Percentiles rank a stretch among this genome's conserved stretches.
phyloP scores from a whole-genome alignment of 2,329 filamentous ascomycete species.

The Stenocarpella maydis region DNA sequence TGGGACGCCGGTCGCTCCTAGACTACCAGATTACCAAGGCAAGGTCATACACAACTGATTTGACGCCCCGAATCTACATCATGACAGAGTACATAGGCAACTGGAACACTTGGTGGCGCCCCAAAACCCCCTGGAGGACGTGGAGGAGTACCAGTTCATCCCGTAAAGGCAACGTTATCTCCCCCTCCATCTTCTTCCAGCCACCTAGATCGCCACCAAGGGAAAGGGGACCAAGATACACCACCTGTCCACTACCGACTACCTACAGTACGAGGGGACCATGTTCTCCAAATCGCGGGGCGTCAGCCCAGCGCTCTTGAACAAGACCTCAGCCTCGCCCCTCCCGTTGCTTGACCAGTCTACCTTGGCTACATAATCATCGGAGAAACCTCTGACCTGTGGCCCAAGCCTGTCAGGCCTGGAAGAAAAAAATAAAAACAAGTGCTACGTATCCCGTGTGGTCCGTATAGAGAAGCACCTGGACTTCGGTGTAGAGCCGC shows the following conservation, averaged over 20 bases:
- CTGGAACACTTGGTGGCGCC: constrained; percentile 80
- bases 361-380: constrained; percentile 78
- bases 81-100: constrained; percentile 76
- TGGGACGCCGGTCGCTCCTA: constrained; percentile 52
- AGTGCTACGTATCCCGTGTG: constrained; percentile 72
- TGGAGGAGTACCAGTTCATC: constrained; percentile 80
- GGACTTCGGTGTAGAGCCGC: too few species aligned
- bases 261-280: constrained; percentile 73
- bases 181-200: constrained; percentile 82
- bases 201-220: constrained; percentile 72
- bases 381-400: constrained; percentile 69
- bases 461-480: constrained; percentile 68
- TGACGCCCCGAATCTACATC: constrained; percentile 79
- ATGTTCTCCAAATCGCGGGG: constrained; percentile 81
- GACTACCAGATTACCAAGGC: constrained; percentile 43
- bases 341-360: constrained; percentile 86
- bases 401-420: constrained; percentile 74
- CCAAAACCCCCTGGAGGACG: constrained; percentile 67
- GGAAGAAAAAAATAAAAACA: too few species aligned
- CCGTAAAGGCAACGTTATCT: constrained; percentile 78
- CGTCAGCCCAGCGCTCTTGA: too few species aligned
- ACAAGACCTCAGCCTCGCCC: constrained; percentile 71
- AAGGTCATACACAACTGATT: constrained; percentile 76
- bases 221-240: constrained; percentile 80
- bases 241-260: constrained; percentile 77